Evolutionary conservation across 2,329 filamentous ascomycete genomes (phyloP).

Genomic region (Aspergillus sp.): DNA sequence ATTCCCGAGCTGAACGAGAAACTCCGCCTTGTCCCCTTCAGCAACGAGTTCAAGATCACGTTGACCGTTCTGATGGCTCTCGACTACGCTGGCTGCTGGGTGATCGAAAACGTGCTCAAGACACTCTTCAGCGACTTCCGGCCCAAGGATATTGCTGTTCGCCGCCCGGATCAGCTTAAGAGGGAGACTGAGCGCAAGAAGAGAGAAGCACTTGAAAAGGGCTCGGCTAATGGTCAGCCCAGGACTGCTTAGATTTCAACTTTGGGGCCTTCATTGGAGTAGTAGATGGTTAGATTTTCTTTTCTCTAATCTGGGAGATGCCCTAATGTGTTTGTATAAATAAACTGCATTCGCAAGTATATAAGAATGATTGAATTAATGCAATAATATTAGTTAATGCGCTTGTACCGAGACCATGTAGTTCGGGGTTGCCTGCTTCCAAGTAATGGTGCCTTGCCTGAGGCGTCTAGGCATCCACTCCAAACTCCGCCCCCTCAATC

Average conservation of each 20-base stretch:
- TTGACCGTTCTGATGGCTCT: conserved; percentile 84
- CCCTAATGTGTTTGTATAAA: neutral
- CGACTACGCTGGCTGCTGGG: conserved; percentile 84
- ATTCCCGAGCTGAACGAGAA: conserved; percentile 93
- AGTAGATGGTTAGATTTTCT: conserved; percentile 12
- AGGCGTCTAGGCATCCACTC: conserved; percentile 16
- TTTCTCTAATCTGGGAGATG: conserved; percentile 10
- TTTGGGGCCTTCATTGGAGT: conserved; percentile 2
- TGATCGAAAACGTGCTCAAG: conserved; percentile 88
- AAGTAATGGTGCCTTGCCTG: conserved; percentile 13
- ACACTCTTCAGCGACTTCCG: conserved; percentile 84
- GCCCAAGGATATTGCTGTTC: conserved; percentile 88
- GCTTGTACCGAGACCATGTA: neutral
- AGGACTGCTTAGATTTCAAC: conserved; percentile 31
- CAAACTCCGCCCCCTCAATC: conserved; percentile 21
- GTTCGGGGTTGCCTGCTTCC: neutral
- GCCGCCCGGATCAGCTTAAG: conserved; percentile 83
- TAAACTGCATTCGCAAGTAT: neutral
- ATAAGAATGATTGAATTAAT: neutral
- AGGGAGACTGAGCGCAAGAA: conserved; percentile 72
- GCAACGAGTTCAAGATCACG: conserved; percentile 81
- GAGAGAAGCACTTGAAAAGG: conserved; percentile 56
- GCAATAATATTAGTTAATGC: neutral
- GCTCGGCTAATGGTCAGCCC: conserved; percentile 42
- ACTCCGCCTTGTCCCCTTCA: conserved; percentile 91